Conservation (phyloP, 1,139 yeast species). For the Geotrichum reessii region DNA sequence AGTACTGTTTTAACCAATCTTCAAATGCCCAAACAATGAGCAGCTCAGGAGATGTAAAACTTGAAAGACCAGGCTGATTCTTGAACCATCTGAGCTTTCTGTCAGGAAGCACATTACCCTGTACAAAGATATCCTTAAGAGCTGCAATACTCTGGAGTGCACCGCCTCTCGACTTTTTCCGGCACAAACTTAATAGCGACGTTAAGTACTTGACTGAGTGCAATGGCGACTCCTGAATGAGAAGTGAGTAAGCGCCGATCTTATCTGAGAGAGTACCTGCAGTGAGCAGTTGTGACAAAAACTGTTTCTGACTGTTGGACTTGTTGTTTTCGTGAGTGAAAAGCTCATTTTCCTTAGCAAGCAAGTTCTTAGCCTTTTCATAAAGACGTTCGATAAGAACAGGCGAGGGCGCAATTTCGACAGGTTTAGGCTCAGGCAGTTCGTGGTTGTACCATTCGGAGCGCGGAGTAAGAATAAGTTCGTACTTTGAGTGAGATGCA, state of each 20-base stretch:
- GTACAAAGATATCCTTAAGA: constrained; percentile 72
- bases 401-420: constrained; percentile 42
- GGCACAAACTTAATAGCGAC: constrained; percentile 68
- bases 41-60: constrained; percentile 39
- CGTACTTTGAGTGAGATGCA: constrained; percentile 33
- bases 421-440: constrained; percentile 38
- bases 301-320: constrained; percentile 79
- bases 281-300: constrained; percentile 79
- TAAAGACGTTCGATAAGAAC: constrained; percentile 52
- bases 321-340: constrained; percentile 75
- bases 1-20: constrained; percentile 73
- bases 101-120: constrained; percentile 66
- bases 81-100: constrained; percentile 76
- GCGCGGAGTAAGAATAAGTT: constrained; percentile 56
- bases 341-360: constrained; percentile 64
- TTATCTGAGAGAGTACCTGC: constrained; percentile 96
- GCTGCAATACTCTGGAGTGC: constrained; percentile 89
- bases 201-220: constrained; percentile 85
- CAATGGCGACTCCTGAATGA: constrained; percentile 91
- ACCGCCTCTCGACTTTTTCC: constrained; percentile 89
- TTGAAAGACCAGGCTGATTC: constrained; percentile 57
- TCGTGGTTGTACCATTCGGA: constrained; percentile 66
- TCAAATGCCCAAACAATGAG: constrained; percentile 80
- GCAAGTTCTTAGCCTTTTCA: constrained; percentile 59
- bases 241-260: constrained; percentile 84